These are phyloP conservation scores for Olyra latifolia DNA, from an alignment of 176 grass and related monocot genomes.

Conservation along the genomic window DNA sequence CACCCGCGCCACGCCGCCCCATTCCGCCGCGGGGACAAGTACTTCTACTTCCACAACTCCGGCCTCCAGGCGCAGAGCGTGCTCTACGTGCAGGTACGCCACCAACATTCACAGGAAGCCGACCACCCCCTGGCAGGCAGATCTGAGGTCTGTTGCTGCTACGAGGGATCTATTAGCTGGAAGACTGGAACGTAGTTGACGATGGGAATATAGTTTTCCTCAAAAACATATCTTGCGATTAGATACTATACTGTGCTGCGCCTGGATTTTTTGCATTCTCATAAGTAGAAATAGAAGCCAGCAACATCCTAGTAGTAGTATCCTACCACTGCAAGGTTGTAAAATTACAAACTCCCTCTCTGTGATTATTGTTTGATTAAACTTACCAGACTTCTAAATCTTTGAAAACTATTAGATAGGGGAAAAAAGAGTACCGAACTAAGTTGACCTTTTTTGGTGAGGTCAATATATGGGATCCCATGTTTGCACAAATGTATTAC, in stretches of 20 bases:
- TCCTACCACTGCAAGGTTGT: too few species aligned
- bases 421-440: too few species aligned
- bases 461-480: too few species aligned
- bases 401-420: too few species aligned
- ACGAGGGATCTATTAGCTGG: neutral
- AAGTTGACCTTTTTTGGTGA: too few species aligned
- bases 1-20: conserved; percentile 77
- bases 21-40: conserved; percentile 76
- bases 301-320: too few species aligned
- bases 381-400: too few species aligned
- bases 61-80: conserved; percentile 96
- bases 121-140: neutral
- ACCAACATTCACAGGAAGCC: neutral
- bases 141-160: neutral
- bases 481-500: too few species aligned
- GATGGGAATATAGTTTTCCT: neutral
- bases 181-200: neutral
- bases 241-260: neutral
- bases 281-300: too few species aligned
- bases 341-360: too few species aligned
- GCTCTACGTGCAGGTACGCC: conserved; percentile 77
- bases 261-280: neutral
- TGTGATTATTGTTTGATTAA: too few species aligned
- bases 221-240: neutral
- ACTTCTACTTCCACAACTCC: conserved; percentile 88